Evolutionary conservation across 257 asterid genomes (phyloP), one percentile per base, ranked within the genome.

Genomic region (Nicotiana noctiflora): DNA sequence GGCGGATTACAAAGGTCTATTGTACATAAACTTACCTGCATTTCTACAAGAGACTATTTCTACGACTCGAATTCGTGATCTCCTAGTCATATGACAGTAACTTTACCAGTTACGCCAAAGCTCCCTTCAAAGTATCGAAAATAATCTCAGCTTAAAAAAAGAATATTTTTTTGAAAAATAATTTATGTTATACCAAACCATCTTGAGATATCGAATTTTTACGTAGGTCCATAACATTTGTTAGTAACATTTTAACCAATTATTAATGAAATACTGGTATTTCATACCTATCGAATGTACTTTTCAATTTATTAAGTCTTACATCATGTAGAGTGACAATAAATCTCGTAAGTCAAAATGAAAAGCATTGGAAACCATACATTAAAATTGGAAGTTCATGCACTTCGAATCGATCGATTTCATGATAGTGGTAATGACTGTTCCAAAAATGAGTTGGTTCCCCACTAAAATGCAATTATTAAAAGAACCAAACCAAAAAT

Each of bases 381-480:
- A 72, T 46, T 7, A 70, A 17, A 44, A 25, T 1, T 25, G 68
- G 21, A 67, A 68, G 19, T 29, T 29, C 21, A 63, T 14, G 40
- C 17, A 64, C 1, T 68, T 34, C 10, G 59, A 4, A 70, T 1
- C 19, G 59, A 70, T 1, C 19, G 59, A 70, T 40, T 57, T 13
- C 9, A 34, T 57, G 32, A 77, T 77, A 46, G 81, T 77, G 68
- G 40, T 57, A 40, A 63, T n/a, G 57, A 57, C 72, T 57, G 17
- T 59, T 56, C 59, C 57, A 77, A 17, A 40, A 34, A 77, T 77
- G 81, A 77, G 81, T 77, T 25, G 81, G 81, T 77, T 77, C 59
- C 81, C 81, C 81, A 77, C 81, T 77, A 59, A 77, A 72, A 46
- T 21, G 34, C 60, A 57, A 72, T 72, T 72, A 72, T 72, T 46